phyloP scores from a whole-genome alignment of 202 grass and related monocot species.

The Eragrostis tef region DNA sequence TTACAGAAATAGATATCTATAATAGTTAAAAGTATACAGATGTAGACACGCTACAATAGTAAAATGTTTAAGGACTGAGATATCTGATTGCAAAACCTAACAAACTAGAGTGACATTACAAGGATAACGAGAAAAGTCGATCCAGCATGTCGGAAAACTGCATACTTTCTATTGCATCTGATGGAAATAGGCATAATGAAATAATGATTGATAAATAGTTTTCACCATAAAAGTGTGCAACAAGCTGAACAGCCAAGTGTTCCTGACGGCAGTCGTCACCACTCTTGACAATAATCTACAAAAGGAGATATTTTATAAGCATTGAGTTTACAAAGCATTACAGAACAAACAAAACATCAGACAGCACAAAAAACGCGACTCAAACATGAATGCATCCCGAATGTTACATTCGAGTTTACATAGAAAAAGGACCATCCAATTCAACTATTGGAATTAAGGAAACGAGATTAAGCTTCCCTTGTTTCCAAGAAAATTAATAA shows the following conservation, averaged over 20 bases:
- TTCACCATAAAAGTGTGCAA: constrained; percentile 98
- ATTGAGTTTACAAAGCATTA: constrained; percentile 7
- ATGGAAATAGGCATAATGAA: constrained; percentile 10
- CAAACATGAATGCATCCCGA: background rate
- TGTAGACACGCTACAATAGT: background rate
- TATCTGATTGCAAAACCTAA: background rate
- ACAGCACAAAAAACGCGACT: constrained; percentile 1
- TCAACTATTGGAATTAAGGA: background rate
- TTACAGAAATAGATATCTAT: background rate
- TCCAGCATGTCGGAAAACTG: background rate
- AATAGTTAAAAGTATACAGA: background rate
- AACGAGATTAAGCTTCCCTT: constrained; percentile 1
- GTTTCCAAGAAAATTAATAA: background rate
- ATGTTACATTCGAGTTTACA: background rate
- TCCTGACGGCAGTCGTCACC: constrained; percentile 99
- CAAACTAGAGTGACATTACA: background rate
- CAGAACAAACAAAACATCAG: constrained; percentile 29
- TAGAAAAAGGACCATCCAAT: background rate
- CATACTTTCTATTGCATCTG: background rate
- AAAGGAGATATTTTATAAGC: constrained; percentile 35
- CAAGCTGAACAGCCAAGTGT: constrained; percentile 95
- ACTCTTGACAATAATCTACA: constrained; percentile 98
- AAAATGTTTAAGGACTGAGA: constrained; percentile 18
- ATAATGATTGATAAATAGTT: constrained; percentile 33
- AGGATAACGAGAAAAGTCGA: constrained; percentile 1